Evolutionary conservation across 2,329 filamentous ascomycete genomes (phyloP), one percentile per base, ranked within the genome.

Genomic region (Metarhizium robertsii): DNA sequence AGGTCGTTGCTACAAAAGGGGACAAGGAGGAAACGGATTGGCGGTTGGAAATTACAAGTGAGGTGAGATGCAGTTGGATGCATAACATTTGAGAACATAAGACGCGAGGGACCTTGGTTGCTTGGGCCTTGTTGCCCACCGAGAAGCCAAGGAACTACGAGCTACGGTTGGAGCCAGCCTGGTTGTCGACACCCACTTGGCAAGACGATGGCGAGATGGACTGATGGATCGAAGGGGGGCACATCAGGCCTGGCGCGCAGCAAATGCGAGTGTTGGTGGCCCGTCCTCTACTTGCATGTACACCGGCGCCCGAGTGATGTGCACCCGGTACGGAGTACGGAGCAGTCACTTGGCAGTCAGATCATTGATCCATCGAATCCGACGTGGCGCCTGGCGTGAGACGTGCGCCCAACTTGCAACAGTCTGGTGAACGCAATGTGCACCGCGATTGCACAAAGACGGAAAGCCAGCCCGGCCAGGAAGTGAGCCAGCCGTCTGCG

Each of bases 21-120:
- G 8, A 38, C 16, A 36, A 38, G 32, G 29, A 29, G 29, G 48
- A n/a, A 43, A 40, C 25, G 38, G 36, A 52, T 43, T 52, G 50
- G 50, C 50, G 50, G 50, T 43, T 45, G 36, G 50, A 45, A 52
- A 43, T 52, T 52, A 32, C 36, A 45, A 40, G 50, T 45, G 30
- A 52, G 50, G 40, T 52, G 50, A 40, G 45, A 29, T 48, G 45
- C 45, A 52, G 50, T 11, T n/a, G 20, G 36, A 52, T 42, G 50
- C 50, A 52, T 43, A 40, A 40, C 38, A 40, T 40, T 40, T 40
- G 42, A 43, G 30, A 25, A 43, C 50, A 30, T 32, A 52, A 43
- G 40, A 52, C 50, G 29, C 36, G 40, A 52, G 40, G 25, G 36
- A 18, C 43, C 38, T 20, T 13, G 38, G 11, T 34, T 34, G 32